phyloP scores from a whole-genome alignment of 1,284 basidiomycete species.

The Malassezia brasiliensis region DNA sequence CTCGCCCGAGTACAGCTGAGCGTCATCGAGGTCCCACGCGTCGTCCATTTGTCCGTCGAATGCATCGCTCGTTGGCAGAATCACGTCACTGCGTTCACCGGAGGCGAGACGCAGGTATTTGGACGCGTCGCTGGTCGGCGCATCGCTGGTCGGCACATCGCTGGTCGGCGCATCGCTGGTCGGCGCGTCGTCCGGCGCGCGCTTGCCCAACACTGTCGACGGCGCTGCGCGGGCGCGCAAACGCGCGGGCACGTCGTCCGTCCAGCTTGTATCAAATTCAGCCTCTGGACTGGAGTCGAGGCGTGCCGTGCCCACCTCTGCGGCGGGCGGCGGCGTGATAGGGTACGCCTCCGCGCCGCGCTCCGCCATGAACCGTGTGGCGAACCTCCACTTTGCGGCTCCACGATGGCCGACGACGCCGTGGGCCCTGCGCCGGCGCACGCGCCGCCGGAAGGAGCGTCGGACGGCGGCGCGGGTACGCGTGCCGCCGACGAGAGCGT shows the following conservation, averaged over 20 bases:
- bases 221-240: background rate
- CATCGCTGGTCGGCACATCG: background rate
- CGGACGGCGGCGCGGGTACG: too few species aligned
- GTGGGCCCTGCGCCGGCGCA: background rate
- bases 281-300: background rate
- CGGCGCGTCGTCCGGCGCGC: background rate
- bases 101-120: background rate
- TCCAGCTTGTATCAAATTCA: background rate
- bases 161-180: background rate
- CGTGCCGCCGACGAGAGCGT: background rate
- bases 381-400: background rate
- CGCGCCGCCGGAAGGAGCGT: too few species aligned
- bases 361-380: background rate
- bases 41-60: constrained; percentile 1
- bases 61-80: background rate
- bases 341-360: constrained; percentile 4
- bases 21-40: constrained; percentile 16
- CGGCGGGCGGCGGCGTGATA: constrained; percentile 3
- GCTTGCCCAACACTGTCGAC: background rate
- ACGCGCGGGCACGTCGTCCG: constrained; percentile 9
- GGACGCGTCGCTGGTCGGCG: background rate
- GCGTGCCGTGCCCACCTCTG: background rate
- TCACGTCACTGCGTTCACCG: background rate
- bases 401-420: background rate
- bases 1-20: constrained; percentile 15